A percentile compares a stretch with the other conserved stretches of the same genome.
Conservation (phyloP, 1,139 yeast genomes). For the Kodamaea arcana region DNA sequence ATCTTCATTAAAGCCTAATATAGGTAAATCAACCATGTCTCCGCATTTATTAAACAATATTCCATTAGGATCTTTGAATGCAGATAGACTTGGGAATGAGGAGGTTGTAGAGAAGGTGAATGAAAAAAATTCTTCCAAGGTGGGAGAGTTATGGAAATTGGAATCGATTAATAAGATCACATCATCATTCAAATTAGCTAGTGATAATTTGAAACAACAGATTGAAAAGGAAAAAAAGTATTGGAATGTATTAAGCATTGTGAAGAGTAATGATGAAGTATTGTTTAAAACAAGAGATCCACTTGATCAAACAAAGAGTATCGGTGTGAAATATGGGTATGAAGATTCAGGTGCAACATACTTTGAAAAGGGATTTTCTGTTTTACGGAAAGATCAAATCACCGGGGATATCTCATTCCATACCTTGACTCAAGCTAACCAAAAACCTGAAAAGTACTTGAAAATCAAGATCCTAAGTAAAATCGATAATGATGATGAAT, state of each 20-base stretch:
- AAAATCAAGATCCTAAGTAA: constrained; percentile 53
- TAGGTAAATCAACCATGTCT: constrained; percentile 85
- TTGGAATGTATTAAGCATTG: constrained; percentile 61
- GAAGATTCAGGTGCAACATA: constrained; percentile 82
- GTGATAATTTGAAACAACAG: constrained; percentile 49
- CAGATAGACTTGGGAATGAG: constrained; percentile 49
- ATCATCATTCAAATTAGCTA: constrained; percentile 47
- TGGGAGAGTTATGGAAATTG: constrained; percentile 85
- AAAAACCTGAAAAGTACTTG: constrained; percentile 38
- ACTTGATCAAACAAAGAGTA: constrained; percentile 39
- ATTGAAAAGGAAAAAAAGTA: constrained; percentile 62
- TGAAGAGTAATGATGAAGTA: constrained; percentile 60
- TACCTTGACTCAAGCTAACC: constrained; percentile 24
- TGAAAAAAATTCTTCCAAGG: constrained; percentile 30
- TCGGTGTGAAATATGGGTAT: constrained; percentile 86
- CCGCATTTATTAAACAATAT: constrained; percentile 76
- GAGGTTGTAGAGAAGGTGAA: constrained; percentile 15
- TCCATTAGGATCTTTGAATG: constrained; percentile 74
- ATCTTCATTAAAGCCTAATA: constrained; percentile 78
- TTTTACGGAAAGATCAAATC: constrained; percentile 42
- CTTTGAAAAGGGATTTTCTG: constrained; percentile 70
- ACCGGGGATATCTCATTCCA: constrained; percentile 34
- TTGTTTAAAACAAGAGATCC: constrained; percentile 65
- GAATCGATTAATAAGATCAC: constrained; percentile 62
- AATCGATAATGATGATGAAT: constrained; percentile 52